These are phyloP conservation scores for Nemania abortiva DNA, from an alignment of 2,329 filamentous ascomycete genomes.

Conservation along the genomic window DNA sequence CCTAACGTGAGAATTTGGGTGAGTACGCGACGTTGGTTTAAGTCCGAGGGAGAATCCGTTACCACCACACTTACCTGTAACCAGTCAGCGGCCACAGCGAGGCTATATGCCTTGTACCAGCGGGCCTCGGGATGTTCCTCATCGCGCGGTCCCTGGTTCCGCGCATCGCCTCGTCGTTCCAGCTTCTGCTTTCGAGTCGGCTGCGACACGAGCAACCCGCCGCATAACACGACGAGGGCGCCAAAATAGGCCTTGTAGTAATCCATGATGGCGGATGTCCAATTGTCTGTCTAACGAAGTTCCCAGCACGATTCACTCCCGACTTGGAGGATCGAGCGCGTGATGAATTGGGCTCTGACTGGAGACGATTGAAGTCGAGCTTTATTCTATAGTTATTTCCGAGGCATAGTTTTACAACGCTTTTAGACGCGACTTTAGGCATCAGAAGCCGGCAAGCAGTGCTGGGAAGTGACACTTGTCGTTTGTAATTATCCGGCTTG, in stretches of 20 bases:
- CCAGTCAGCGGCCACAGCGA: constrained; percentile 61
- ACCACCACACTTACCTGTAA: constrained; percentile 53
- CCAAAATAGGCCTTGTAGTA: constrained; percentile 43
- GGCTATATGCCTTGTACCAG: constrained; percentile 59
- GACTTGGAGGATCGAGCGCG: not conserved
- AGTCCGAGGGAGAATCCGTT: no score
- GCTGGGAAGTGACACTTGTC: constrained; percentile 48
- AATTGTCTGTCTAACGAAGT: not conserved
- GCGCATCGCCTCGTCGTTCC: constrained; percentile 39
- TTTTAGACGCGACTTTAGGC: constrained; percentile 30
- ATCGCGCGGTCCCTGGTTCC: constrained; percentile 40
- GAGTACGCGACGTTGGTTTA: not conserved
- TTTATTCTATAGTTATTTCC: constrained; percentile 5
- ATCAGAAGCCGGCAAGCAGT: not conserved
- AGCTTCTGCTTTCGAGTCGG: constrained; percentile 45
- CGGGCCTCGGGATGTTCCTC: constrained; percentile 54
- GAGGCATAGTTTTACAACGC: constrained; percentile 4
- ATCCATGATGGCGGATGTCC: constrained; percentile 10
- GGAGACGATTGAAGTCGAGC: constrained; percentile 7
- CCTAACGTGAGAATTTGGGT: constrained; percentile 34
- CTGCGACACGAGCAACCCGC: constrained; percentile 46
- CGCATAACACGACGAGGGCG: constrained; percentile 42
- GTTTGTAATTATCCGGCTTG: constrained; percentile 50
- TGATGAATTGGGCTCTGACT: constrained; percentile 16
- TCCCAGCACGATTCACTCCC: not conserved